Base-by-base conservation (phyloP, 2,329 filamentous ascomycete genomes). In the Sclerotinia glacialis region DNA sequence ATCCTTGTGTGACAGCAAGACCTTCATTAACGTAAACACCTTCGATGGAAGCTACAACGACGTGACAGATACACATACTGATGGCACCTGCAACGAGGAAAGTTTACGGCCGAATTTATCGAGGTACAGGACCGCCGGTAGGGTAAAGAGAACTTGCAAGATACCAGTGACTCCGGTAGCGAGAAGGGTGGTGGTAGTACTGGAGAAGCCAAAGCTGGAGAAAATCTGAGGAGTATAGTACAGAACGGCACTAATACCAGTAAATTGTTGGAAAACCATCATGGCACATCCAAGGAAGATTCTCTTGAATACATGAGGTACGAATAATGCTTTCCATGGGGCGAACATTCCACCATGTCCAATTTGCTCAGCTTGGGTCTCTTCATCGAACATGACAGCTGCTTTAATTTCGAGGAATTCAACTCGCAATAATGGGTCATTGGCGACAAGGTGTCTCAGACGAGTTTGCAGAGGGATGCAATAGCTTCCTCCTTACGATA, bases 121-220 rank as follows among this genome's bases (percentile, higher is more conserved):
- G 63, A 89, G 83, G 74, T 83, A 89, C 6, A 89, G 77, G 2
- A 90, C 85, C 0, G 86, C 83, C 0, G 87, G 86, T 42, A 89
- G 83, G 0, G 88, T 90, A 28, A 83, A 83, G 67, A 90, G 70
- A 69, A 89, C 87, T 83, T 89, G 88, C 67, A 86, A 83, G 54
- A 91, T 86, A 7, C 88, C 88, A 6, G 89, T 87, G 0, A 91
- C 88, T 5, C 88, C 89, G 0, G 88, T 90, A 0, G 88, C 88
- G 1, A 91, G 79, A 0, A 91, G 80, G 1, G 83, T 85, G 0
- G 75, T 78, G 0, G 80, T 80, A 68, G 78, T 81, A 7, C 74
- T 74, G 0, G 75, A 77, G 26, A 82, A 72, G 5, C 80, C 80
- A 1, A 83, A 64, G 21, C 50, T 56, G 18, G 37, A 14, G 21